Evolutionary conservation across 2,329 filamentous ascomycete species (phyloP), one percentile per base, ranked within the genome.

Genomic region (Cladosporium phlei): DNA sequence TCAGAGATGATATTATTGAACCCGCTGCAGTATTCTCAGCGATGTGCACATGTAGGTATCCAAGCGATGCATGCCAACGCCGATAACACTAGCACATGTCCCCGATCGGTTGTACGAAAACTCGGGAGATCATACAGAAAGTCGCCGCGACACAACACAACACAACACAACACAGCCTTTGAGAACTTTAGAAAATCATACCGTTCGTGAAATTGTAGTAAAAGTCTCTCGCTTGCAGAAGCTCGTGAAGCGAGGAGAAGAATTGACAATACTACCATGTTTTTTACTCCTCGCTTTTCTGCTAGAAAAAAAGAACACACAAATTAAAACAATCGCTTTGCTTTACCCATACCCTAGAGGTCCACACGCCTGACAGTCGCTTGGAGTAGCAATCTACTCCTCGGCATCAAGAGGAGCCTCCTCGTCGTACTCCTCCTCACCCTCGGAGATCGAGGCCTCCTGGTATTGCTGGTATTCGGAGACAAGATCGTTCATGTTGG

Each of bases 381-480:
- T 28, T 20, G 22, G 25, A 28, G 22, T 17, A 37, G n/a, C n/a
- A 30, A 29, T 53, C 53, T 86, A 85, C 71, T 86, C 83, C 74
- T 90, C 86, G 59, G 71, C 73, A 70, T 88, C 84, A 55, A 80
- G 63, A 61, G 82, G 82, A 57, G 77, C 79, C 73, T 95, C 90
- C 78, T 93, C 88, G 64, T 85, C 86, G 66, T 94, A 90, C 70
- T 95, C 89, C 76, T 95, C 90, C 76, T 97, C 91, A 63, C 88
- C 91, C 75, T 98, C 93, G 53, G 93, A 94, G 73, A 96, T 82
- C 66, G 88, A 87, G 69, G 93, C 93, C 73, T 98, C 93, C 83
- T 98, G 93, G 84, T 98, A 98, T 76, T 98, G 93, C 83, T 97
- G 93, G 80, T 98, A 98, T 75, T 98, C 93, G 53, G 89, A 95